These are phyloP conservation scores for Coffea humblotiana DNA, from an alignment of 305 asterid species.

Conservation along the genomic window DNA sequence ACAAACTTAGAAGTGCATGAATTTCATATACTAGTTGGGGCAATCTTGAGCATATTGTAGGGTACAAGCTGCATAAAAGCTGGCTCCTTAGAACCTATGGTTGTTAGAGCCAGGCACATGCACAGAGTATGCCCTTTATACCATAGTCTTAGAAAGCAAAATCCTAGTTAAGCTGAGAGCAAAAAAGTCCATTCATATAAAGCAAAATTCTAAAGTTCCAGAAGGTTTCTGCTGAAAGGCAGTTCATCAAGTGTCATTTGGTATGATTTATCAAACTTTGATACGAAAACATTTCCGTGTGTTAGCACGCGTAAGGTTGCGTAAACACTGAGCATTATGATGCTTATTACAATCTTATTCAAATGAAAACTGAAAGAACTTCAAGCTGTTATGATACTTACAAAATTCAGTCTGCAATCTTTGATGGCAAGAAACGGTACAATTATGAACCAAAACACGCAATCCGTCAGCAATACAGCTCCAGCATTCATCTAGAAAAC, in stretches of 20 bases:
- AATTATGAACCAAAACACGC: conserved; percentile 89
- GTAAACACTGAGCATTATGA: background rate
- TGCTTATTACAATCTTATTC: background rate
- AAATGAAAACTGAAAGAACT: background rate
- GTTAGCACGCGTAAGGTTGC: background rate
- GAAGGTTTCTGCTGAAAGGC: background rate
- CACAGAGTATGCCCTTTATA: background rate
- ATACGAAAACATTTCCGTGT: background rate
- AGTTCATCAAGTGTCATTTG: background rate
- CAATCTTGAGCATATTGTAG: background rate
- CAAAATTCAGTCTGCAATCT: conserved; percentile 84
- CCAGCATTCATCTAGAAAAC: conserved; percentile 85
- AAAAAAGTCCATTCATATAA: background rate
- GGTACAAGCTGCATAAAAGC: background rate
- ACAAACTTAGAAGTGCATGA: background rate
- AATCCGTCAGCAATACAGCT: conserved; percentile 87
- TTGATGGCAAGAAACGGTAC: conserved; percentile 83
- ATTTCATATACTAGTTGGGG: background rate
- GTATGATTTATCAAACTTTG: background rate
- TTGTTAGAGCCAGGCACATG: background rate
- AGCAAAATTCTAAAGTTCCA: background rate
- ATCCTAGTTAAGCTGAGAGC: background rate
- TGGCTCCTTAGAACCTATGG: too few relatives aligned
- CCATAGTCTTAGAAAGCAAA: background rate
- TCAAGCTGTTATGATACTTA: conserved; percentile 35